A percentile compares a stretch with the other conserved stretches of the same genome.
phyloP scores from a whole-genome alignment of 2,329 filamentous ascomycete species.

The Stagonosporopsis cucurbitacearum region DNA sequence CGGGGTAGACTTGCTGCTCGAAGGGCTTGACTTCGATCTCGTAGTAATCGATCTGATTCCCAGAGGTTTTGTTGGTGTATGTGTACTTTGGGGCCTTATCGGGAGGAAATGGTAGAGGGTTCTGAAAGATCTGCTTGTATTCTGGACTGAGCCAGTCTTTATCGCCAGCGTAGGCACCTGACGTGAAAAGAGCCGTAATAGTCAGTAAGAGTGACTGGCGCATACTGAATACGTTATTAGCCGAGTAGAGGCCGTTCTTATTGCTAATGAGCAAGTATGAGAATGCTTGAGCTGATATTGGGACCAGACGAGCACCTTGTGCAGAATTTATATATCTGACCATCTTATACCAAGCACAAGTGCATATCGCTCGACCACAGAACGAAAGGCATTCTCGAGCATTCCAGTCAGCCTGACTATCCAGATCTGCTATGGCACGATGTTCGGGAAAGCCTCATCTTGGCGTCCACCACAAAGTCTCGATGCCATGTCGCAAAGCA shows the following conservation, averaged over 20 bases:
- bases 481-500: constrained; percentile 5
- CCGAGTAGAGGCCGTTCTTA: constrained; percentile 1
- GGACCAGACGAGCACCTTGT: background rate
- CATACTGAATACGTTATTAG: constrained; percentile 21
- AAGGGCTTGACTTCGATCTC: constrained; percentile 55
- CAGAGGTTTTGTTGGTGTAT: constrained; percentile 44
- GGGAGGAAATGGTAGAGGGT: constrained; percentile 56
- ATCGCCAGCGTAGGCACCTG: constrained; percentile 29
- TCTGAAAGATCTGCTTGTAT: constrained; percentile 48
- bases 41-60: constrained; percentile 55
- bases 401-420: constrained; percentile 6
- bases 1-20: constrained; percentile 53
- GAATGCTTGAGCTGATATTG: constrained; percentile 16
- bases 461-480: background rate
- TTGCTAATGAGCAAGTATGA: constrained; percentile 16
- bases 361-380: background rate
- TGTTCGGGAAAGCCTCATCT: constrained; percentile 7
- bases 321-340: constrained; percentile 19
- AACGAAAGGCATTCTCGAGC: constrained; percentile 7
- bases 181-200: constrained; percentile 23
- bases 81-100: constrained; percentile 40
- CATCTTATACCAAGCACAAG: background rate
- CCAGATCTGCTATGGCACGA: constrained; percentile 6
- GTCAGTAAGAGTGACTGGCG: constrained; percentile 21
- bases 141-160: constrained; percentile 41